phyloP scores from a whole-genome alignment of 129 eudicot genomes.

The Lonicera japonica region DNA sequence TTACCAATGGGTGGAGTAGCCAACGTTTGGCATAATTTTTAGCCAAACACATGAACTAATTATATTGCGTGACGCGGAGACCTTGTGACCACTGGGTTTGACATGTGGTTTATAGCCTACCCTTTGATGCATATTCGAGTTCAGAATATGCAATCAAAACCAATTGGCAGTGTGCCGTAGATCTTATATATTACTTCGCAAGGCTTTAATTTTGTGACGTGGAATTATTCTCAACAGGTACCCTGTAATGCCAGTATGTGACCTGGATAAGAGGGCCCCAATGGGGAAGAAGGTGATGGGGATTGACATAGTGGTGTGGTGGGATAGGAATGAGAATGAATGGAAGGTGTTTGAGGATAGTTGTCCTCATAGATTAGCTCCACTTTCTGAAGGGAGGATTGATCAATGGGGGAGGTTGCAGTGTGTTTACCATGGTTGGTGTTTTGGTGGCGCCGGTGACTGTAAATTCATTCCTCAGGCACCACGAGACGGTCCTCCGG shows the following conservation, averaged over 20 bases:
- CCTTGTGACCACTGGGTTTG: too few relatives aligned
- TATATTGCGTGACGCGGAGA: too few relatives aligned
- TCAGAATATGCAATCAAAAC: too few relatives aligned
- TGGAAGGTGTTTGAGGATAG: conserved; percentile 87
- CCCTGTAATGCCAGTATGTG: conserved; percentile 60
- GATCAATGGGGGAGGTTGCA: conserved; percentile 91
- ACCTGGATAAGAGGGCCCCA: conserved; percentile 76
- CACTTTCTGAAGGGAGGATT: conserved; percentile 82
- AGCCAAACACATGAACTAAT: too few relatives aligned
- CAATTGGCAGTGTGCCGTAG: too few relatives aligned
- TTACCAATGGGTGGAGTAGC: too few relatives aligned
- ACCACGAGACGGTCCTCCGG: conserved; percentile 85
- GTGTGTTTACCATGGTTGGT: conserved; percentile 97
- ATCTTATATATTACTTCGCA: too few relatives aligned
- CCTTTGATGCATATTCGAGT: too few relatives aligned
- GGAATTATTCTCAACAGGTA: too few relatives aligned
- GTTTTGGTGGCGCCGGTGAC: conserved; percentile 76
- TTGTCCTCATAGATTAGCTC: conserved; percentile 85
- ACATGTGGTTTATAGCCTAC: too few relatives aligned
- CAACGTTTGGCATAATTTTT: too few relatives aligned
- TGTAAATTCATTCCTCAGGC: conserved; percentile 87
- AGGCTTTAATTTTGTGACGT: too few relatives aligned
- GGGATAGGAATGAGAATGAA: conserved; percentile 58
- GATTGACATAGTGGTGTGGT: conserved; percentile 76
- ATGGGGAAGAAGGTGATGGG: conserved; percentile 72